A percentile compares a stretch with the other conserved stretches of the same genome.
These are phyloP conservation scores for Malassezia sympodialis DNA, from an alignment of 1,284 basidiomycete genomes.

Conservation along the genomic window DNA sequence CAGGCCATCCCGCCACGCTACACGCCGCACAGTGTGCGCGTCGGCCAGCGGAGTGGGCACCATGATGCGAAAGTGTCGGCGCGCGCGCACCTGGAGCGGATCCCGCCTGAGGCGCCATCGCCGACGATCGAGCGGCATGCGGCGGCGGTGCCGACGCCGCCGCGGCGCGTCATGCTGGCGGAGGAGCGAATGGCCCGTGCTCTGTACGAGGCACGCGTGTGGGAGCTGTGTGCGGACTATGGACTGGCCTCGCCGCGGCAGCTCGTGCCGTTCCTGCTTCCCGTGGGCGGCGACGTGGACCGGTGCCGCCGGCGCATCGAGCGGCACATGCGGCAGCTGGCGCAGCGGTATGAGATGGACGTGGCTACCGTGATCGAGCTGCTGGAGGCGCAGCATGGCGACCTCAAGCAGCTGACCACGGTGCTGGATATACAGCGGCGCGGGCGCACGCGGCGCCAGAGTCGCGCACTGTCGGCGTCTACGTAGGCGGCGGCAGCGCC, in stretches of 20 bases:
- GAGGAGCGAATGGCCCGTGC: conserved; percentile 11
- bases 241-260: conserved; percentile 12
- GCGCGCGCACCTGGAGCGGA: not conserved
- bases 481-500: not conserved
- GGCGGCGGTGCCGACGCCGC: not conserved
- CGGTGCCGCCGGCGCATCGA: not conserved
- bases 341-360: conserved; percentile 5
- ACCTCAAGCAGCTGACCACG: conserved; percentile 1
- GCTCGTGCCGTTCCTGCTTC: conserved; percentile 11
- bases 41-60: conserved; percentile 15
- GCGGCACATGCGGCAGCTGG: conserved; percentile 2
- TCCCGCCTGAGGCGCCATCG: conserved; percentile 1
- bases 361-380: conserved; percentile 5
- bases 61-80: conserved; percentile 18
- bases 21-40: conserved; percentile 13
- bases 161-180: not conserved
- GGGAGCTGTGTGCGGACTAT: conserved; percentile 15
- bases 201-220: conserved; percentile 15
- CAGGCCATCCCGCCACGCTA: not conserved
- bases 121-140: not conserved
- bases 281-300: conserved; percentile 4
- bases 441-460: not conserved
- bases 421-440: conserved; percentile 11
- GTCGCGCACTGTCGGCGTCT: not conserved
- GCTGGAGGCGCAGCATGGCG: conserved; percentile 8